Percentiles rank a stretch among this genome's conserved stretches.
Conservation (phyloP, 2,329 filamentous ascomycete species). For the Claviceps digitariae region DNA sequence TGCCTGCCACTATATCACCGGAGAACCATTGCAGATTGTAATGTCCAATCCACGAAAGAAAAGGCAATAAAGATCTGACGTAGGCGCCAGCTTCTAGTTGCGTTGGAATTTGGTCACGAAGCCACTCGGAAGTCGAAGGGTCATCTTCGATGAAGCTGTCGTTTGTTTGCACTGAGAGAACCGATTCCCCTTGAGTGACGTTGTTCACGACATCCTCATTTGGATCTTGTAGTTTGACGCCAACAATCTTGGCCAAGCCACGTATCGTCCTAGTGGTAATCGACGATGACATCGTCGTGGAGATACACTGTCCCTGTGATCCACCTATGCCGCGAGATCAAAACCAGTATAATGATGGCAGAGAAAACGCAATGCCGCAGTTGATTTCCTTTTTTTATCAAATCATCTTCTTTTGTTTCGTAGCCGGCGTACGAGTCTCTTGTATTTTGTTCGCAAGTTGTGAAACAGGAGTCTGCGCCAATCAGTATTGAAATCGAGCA, state of each 20-base stretch:
- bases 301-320: neutral
- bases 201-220: conserved; percentile 36
- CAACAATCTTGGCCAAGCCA: conserved; percentile 61
- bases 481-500: neutral
- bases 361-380: neutral
- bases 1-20: conserved; percentile 74
- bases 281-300: conserved; percentile 20
- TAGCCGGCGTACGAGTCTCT: neutral
- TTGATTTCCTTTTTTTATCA: neutral
- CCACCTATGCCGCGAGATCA: neutral
- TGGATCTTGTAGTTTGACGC: conserved; percentile 62
- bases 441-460: neutral
- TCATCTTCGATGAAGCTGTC: conserved; percentile 75
- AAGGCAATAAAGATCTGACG: conserved; percentile 65
- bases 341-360: neutral
- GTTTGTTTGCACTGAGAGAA: conserved; percentile 57
- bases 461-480: neutral
- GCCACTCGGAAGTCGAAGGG: conserved; percentile 61
- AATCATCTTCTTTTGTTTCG: neutral
- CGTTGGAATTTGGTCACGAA: conserved; percentile 50
- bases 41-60: conserved; percentile 70
- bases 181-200: conserved; percentile 64
- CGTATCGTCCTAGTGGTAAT: conserved; percentile 52
- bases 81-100: conserved; percentile 44
- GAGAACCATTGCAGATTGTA: conserved; percentile 86